Conservation (phyloP, 2,329 filamentous ascomycete genomes). For the Gyromitra esculenta region DNA sequence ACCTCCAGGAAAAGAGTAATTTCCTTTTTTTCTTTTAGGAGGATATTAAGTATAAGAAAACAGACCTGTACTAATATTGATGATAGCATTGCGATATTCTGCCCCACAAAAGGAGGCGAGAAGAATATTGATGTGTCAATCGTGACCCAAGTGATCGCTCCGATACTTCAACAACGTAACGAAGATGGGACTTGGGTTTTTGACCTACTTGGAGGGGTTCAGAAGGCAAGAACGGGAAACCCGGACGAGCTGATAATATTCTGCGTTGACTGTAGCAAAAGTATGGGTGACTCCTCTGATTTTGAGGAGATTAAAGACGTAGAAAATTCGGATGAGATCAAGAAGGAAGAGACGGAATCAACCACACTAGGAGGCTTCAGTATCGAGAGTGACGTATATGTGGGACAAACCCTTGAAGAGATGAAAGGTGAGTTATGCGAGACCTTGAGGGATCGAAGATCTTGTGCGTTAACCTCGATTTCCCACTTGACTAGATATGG, state of each 20-base stretch:
- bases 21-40: background rate
- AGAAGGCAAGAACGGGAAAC: slow-evolving; percentile 56
- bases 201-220: slow-evolving; percentile 59
- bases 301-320: slow-evolving; percentile 58
- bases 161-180: slow-evolving; percentile 58
- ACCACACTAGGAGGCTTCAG: background rate
- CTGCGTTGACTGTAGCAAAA: slow-evolving; percentile 59
- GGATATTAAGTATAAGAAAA: background rate
- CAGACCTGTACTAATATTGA: slow-evolving; percentile 5
- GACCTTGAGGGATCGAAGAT: background rate
- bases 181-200: slow-evolving; percentile 60
- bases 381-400: slow-evolving; percentile 3
- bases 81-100: slow-evolving; percentile 58
- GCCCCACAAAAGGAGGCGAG: slow-evolving; percentile 58
- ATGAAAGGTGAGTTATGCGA: slow-evolving; percentile 4
- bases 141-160: slow-evolving; percentile 60
- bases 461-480: background rate
- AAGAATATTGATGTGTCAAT: slow-evolving; percentile 59
- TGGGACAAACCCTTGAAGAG: slow-evolving; percentile 5
- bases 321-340: slow-evolving; percentile 43
- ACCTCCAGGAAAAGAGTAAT: slow-evolving; percentile 58
- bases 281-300: slow-evolving; percentile 58
- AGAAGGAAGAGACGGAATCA: background rate
- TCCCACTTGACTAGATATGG: background rate
- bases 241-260: slow-evolving; percentile 60